Evolutionary conservation across 2,329 filamentous ascomycete species (phyloP).

Genomic region (Aspergillus brasiliensis): DNA sequence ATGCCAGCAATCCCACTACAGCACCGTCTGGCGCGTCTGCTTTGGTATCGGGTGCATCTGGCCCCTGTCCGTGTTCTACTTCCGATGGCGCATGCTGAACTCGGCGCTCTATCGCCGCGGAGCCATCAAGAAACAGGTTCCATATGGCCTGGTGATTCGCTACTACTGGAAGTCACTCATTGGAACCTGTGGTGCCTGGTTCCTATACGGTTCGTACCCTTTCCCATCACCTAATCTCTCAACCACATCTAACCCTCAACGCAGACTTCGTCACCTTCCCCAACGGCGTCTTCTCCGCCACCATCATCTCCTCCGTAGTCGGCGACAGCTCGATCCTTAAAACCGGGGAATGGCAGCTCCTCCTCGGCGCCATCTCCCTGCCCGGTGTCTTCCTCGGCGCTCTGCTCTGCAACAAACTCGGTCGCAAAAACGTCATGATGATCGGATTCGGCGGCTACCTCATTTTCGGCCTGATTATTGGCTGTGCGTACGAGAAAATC

Average conservation of each 20-base stretch:
- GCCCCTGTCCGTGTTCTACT: conserved; percentile 7
- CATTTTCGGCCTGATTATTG: conserved; percentile 3
- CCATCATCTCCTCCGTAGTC: conserved; percentile 4
- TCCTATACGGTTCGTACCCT: background rate
- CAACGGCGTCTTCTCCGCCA: conserved; percentile 7
- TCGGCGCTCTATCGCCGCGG: conserved; percentile 6
- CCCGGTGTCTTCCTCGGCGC: conserved; percentile 7
- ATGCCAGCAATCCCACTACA: conserved; percentile 5
- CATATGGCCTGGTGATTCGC: background rate
- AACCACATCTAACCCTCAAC: no score
- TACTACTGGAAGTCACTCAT: conserved; percentile 9
- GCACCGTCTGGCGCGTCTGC: conserved; percentile 7
- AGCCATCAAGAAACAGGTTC: conserved; percentile 4
- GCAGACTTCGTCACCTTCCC: conserved; percentile 6
- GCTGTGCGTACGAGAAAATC: conserved; percentile 3
- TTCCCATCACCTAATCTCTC: background rate
- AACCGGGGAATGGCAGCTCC: conserved; percentile 6
- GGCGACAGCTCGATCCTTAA: background rate
- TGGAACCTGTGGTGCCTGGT: conserved; percentile 6
- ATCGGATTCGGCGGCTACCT: conserved; percentile 4
- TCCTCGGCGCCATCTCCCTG: conserved; percentile 1
- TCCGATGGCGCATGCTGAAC: conserved; percentile 7
- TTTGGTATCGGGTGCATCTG: conserved; percentile 7
- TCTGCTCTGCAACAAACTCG: conserved; percentile 1
- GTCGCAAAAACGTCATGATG: conserved; percentile 7